Conservation (phyloP, 140 eudicot species). For the Stevia rebaudiana region DNA sequence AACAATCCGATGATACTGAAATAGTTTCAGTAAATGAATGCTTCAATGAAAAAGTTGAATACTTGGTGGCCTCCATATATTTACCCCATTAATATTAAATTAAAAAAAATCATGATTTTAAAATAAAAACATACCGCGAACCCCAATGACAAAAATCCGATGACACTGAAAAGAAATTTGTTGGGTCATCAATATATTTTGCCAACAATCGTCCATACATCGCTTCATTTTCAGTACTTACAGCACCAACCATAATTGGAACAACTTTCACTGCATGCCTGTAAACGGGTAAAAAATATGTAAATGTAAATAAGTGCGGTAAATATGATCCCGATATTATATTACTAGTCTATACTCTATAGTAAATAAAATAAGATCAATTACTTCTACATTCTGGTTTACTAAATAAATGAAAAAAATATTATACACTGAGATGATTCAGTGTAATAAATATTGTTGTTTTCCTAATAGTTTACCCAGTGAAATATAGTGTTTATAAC, state of each 20-base stretch:
- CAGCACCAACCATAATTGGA: constrained; percentile 94
- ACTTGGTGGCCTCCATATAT: not conserved
- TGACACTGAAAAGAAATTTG: constrained; percentile 87
- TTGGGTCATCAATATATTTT: constrained; percentile 83
- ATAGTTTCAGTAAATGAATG: too few relatives aligned
- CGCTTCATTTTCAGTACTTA: constrained; percentile 81
- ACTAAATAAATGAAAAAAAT: too few relatives aligned
- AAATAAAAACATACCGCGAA: constrained; percentile 50
- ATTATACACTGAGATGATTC: too few relatives aligned
- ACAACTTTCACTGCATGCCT: constrained; percentile 77
- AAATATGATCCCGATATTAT: too few relatives aligned
- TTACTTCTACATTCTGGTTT: too few relatives aligned
- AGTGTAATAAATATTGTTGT: too few relatives aligned
- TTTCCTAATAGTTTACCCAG: too few relatives aligned
- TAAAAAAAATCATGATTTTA: not conserved
- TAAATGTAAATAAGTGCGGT: not conserved
- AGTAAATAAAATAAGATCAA: too few relatives aligned
- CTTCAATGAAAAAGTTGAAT: too few relatives aligned
- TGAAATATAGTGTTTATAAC: too few relatives aligned
- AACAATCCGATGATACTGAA: too few relatives aligned
- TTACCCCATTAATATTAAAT: not conserved
- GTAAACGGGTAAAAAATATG: constrained; percentile 8
- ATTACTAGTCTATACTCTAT: too few relatives aligned
- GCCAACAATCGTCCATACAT: constrained; percentile 74
- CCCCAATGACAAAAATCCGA: constrained; percentile 99